phyloP scores from a whole-genome alignment of 768 basidiomycete species.

The Pholiota microspora region DNA sequence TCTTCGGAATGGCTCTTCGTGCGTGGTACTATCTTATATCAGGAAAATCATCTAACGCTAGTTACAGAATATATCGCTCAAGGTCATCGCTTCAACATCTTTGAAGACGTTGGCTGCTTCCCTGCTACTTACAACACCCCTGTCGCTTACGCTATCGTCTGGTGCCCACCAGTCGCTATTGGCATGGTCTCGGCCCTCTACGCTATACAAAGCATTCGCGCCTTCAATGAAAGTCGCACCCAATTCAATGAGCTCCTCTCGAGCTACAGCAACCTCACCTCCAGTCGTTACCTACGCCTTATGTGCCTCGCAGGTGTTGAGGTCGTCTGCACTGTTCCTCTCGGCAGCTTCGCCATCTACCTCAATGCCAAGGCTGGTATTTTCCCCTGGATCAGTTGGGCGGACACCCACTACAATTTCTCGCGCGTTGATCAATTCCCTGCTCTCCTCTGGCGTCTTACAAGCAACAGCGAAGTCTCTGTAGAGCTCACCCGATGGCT shows the following conservation, averaged over 20 bases:
- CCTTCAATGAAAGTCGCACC: conserved; percentile 38
- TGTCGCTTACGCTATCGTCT: conserved; percentile 42
- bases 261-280: conserved; percentile 38
- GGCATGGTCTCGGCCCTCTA: conserved; percentile 38
- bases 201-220: conserved; percentile 36
- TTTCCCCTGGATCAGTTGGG: conserved; percentile 49
- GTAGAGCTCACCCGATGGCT: conserved; percentile 51
- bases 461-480: conserved; percentile 17
- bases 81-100: conserved; percentile 61
- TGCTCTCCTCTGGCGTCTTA: conserved; percentile 38
- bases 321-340: conserved; percentile 43
- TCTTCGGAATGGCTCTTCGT: conserved; percentile 47
- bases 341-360: conserved; percentile 37
- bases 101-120: conserved; percentile 56
- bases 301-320: conserved; percentile 53
- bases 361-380: conserved; percentile 32
- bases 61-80: conserved; percentile 45
- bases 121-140: conserved; percentile 49
- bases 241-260: conserved; percentile 43
- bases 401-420: conserved; percentile 47
- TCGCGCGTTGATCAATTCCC: conserved; percentile 41
- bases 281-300: conserved; percentile 51
- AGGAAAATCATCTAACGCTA: conserved; percentile 4
- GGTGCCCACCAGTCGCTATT: conserved; percentile 38
- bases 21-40: conserved; percentile 15